Evolutionary conservation across 257 asterid genomes (phyloP).

Genomic region (Scutellaria minor): DNA sequence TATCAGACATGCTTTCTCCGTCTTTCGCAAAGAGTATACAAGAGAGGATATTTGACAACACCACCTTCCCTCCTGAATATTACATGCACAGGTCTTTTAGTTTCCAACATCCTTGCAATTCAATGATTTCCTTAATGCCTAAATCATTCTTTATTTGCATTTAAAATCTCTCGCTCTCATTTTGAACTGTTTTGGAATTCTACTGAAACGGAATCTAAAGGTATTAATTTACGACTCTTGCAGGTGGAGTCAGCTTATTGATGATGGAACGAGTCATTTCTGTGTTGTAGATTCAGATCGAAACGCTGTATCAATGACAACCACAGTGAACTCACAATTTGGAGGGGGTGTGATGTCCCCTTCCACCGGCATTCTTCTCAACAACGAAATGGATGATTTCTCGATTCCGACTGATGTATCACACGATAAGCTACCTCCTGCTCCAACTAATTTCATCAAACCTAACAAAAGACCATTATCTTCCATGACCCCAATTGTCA

Average conservation of each 20-base stretch:
- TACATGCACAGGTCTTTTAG: slow-evolving; percentile 63
- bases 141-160: neutral
- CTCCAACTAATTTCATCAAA: slow-evolving; percentile 80
- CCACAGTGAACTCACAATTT: slow-evolving; percentile 69
- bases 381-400: slow-evolving; percentile 96
- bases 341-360: slow-evolving; percentile 86
- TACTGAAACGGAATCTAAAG: neutral
- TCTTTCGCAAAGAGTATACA: slow-evolving; percentile 64
- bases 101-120: neutral
- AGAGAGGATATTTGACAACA: slow-evolving; percentile 70
- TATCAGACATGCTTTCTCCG: slow-evolving; percentile 77
- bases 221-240: neutral
- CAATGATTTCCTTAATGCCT: neutral
- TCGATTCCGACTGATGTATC: slow-evolving; percentile 68
- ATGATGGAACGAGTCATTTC: slow-evolving; percentile 88
- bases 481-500: slow-evolving; percentile 85
- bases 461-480: slow-evolving; percentile 92
- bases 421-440: slow-evolving; percentile 74
- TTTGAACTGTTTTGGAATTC: neutral
- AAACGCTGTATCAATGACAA: slow-evolving; percentile 90
- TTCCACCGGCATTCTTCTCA: slow-evolving; percentile 84
- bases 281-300: slow-evolving; percentile 84
- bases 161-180: neutral
- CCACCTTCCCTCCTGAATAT: slow-evolving; percentile 91
- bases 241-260: slow-evolving; percentile 83